These are phyloP conservation scores for Penicillium arizonense DNA, from an alignment of 495 filamentous ascomycete species.

Conservation along the genomic window DNA sequence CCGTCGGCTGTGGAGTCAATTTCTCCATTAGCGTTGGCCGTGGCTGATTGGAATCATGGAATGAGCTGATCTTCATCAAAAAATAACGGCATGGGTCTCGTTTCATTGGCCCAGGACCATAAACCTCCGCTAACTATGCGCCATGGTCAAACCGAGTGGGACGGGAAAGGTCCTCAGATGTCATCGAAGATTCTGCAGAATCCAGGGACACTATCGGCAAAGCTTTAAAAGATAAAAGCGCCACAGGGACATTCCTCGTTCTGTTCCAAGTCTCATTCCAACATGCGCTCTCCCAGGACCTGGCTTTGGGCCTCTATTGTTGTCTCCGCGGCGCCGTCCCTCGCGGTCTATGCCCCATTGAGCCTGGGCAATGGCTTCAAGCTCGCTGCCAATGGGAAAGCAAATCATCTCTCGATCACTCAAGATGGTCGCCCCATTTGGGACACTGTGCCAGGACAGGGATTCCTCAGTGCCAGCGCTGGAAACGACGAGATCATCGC, in stretches of 20 bases:
- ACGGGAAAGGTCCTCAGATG: not conserved
- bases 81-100: not conserved
- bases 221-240: not conserved
- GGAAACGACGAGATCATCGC: slow-evolving; percentile 17
- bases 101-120: not conserved
- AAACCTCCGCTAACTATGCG: not conserved
- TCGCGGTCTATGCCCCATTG: slow-evolving; percentile 12
- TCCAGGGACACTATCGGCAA: not conserved
- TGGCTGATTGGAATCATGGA: slow-evolving; percentile 1
- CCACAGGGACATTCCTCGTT: not conserved
- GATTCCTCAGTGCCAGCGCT: slow-evolving; percentile 22
- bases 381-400: slow-evolving; percentile 8
- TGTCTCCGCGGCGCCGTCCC: slow-evolving; percentile 4
- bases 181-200: not conserved
- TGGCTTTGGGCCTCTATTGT: slow-evolving; percentile 18
- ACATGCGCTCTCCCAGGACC: slow-evolving; percentile 12
- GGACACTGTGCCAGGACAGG: slow-evolving; percentile 15
- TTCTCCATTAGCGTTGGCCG: not conserved
- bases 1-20: slow-evolving; percentile 12
- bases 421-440: slow-evolving; percentile 13
- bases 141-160: not conserved
- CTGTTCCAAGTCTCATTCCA: not conserved
- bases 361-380: slow-evolving; percentile 18
- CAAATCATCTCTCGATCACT: slow-evolving; percentile 13
- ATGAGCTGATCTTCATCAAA: slow-evolving; percentile 17